These are phyloP conservation scores for Phialemoniopsis sp. DNA, from an alignment of 2,329 filamentous ascomycete species.

Conservation along the genomic window DNA sequence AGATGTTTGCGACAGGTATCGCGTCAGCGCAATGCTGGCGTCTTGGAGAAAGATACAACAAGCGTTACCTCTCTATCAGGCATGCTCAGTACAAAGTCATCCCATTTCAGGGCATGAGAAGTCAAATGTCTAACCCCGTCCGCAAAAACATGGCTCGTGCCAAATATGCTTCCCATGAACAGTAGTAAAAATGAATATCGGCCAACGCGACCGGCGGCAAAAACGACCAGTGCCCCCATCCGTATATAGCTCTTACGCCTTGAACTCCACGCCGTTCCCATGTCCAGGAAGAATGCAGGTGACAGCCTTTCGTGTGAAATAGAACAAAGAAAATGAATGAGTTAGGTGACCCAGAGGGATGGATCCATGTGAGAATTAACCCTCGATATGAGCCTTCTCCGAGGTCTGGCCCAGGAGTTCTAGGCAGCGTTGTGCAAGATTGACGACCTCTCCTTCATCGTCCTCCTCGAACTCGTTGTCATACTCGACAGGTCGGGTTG, in stretches of 20 bases:
- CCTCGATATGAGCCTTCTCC: slow-evolving; percentile 79
- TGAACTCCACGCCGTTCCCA: slow-evolving; percentile 36
- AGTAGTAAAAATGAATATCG: slow-evolving; percentile 13
- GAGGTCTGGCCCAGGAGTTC: slow-evolving; percentile 76
- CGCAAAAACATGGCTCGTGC: too few relatives aligned
- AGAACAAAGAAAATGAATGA: slow-evolving; percentile 20
- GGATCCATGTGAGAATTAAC: slow-evolving; percentile 35
- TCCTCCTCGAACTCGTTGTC: slow-evolving; percentile 85
- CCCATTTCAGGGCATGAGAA: too few relatives aligned
- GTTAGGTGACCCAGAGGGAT: neutral
- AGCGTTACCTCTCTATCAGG: too few relatives aligned
- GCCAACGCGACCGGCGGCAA: neutral
- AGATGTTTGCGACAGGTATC: too few relatives aligned
- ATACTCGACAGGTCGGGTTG: slow-evolving; percentile 81
- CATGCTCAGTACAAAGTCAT: slow-evolving; percentile 7
- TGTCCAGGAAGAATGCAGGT: slow-evolving; percentile 28
- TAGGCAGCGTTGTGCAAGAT: slow-evolving; percentile 82
- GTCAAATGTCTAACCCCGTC: too few relatives aligned
- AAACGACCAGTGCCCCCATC: slow-evolving; percentile 5
- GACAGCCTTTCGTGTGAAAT: too few relatives aligned
- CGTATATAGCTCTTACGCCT: slow-evolving; percentile 33
- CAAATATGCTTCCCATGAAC: too few relatives aligned
- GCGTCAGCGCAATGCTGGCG: neutral
- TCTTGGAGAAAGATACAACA: neutral
- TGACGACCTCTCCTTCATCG: slow-evolving; percentile 89